These are phyloP conservation scores for Erodium texanum DNA, from an alignment of 441 rosid genomes.

Conservation along the genomic window DNA sequence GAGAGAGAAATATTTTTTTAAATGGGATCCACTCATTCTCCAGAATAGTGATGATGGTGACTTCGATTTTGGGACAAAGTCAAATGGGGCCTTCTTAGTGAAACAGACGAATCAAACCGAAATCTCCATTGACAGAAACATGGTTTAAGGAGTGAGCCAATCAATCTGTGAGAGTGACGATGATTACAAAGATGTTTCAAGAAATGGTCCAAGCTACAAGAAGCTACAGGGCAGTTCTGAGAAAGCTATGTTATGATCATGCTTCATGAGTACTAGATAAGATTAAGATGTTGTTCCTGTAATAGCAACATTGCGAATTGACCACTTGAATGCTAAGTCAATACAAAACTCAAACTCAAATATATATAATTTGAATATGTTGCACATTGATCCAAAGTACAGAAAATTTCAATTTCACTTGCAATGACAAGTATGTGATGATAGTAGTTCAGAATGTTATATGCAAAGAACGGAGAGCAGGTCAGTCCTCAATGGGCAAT, in stretches of 20 bases:
- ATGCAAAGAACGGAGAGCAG: constrained; percentile 2
- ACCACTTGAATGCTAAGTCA: background rate
- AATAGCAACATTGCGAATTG: background rate
- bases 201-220: background rate
- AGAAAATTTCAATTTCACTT: background rate
- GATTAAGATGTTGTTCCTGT: background rate
- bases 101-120: no score
- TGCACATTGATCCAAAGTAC: background rate
- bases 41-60: no score
- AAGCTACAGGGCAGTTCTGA: background rate
- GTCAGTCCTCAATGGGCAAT: constrained; percentile 46
- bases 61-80: no score
- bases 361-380: background rate
- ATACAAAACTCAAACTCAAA: background rate
- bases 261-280: no score
- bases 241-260: no score
- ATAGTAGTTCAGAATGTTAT: background rate
- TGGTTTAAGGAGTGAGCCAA: no score
- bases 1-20: no score
- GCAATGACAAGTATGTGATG: background rate
- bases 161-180: no score
- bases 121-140: no score
- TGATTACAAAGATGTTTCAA: no score
- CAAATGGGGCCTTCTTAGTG: no score
- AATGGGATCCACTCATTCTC: no score